These are phyloP conservation scores for Lactarius akahatsu DNA, from an alignment of 768 basidiomycete species.

Conservation along the genomic window DNA sequence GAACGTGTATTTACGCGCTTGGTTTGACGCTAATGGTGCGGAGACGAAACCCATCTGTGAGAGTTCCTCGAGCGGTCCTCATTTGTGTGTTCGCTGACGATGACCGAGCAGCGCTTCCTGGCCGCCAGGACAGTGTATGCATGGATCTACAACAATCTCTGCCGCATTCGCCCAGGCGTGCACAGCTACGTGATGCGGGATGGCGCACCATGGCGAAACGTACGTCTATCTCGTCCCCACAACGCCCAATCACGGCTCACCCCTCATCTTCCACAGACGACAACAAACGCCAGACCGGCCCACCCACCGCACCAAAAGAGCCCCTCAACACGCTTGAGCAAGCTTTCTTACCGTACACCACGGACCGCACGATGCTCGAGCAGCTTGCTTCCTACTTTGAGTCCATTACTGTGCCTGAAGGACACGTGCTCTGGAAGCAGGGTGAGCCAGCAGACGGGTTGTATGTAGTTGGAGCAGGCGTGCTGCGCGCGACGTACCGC, in stretches of 20 bases:
- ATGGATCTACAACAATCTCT: slow-evolving; percentile 23
- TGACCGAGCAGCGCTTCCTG: slow-evolving; percentile 22
- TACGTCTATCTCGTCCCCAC: slow-evolving; percentile 5
- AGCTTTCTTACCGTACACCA: slow-evolving; percentile 73
- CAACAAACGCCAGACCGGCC: background rate
- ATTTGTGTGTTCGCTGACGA: background rate
- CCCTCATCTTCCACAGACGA: slow-evolving; percentile 18
- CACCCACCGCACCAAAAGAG: slow-evolving; percentile 7
- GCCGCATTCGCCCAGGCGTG: slow-evolving; percentile 25
- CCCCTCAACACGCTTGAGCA: slow-evolving; percentile 75
- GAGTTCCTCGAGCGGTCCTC: slow-evolving; percentile 34
- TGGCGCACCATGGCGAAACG: slow-evolving; percentile 25
- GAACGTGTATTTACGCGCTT: slow-evolving; percentile 84
- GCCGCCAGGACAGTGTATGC: slow-evolving; percentile 18
- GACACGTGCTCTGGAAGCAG: slow-evolving; percentile 69
- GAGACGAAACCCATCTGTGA: slow-evolving; percentile 48
- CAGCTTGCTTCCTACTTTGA: slow-evolving; percentile 73
- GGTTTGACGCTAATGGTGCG: slow-evolving; percentile 66
- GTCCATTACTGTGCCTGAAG: slow-evolving; percentile 54
- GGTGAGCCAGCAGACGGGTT: slow-evolving; percentile 78
- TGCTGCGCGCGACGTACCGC: slow-evolving; percentile 76
- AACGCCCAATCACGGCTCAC: background rate
- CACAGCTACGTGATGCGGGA: slow-evolving; percentile 28
- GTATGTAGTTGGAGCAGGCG: slow-evolving; percentile 86
- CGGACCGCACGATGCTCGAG: slow-evolving; percentile 55